A percentile compares a stretch with the other conserved stretches of the same genome.
Conservation (phyloP, 2,329 filamentous ascomycete genomes). For the Lachnellula suecica region DNA sequence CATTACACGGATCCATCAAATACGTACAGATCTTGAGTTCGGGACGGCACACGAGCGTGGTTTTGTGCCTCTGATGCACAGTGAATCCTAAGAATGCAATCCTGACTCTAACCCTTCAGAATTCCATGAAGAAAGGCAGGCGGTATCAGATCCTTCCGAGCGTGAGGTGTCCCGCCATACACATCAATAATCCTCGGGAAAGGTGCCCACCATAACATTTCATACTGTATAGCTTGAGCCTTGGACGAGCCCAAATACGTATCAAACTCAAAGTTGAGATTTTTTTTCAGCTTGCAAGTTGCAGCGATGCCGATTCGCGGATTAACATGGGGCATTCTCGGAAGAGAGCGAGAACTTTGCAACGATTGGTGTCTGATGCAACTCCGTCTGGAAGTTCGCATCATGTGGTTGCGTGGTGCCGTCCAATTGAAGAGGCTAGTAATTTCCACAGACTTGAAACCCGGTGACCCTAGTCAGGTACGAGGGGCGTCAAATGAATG, state of each 20-base stretch:
- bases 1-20: background rate
- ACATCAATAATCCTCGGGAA: too few species aligned
- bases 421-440: background rate
- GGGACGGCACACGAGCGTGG: background rate
- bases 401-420: background rate
- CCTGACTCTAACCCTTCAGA: too few species aligned
- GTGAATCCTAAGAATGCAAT: too few species aligned
- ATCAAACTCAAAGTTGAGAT: too few species aligned
- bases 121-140: too few species aligned
- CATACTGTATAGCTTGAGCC: too few species aligned
- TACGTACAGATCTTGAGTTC: background rate
- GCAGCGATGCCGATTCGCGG: background rate
- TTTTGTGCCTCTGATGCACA: too few species aligned
- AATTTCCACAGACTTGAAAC: constrained; percentile 4
- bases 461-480: background rate
- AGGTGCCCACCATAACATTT: too few species aligned
- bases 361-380: background rate
- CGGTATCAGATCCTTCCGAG: too few species aligned
- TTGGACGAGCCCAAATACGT: too few species aligned
- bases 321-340: background rate
- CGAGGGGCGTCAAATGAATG: background rate
- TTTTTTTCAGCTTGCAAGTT: background rate
- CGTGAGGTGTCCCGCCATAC: too few species aligned
- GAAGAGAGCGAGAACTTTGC: background rate
- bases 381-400: background rate